Evolutionary conservation across 306 rosid species (phyloP).

Genomic region (Quercus engelmannii): DNA sequence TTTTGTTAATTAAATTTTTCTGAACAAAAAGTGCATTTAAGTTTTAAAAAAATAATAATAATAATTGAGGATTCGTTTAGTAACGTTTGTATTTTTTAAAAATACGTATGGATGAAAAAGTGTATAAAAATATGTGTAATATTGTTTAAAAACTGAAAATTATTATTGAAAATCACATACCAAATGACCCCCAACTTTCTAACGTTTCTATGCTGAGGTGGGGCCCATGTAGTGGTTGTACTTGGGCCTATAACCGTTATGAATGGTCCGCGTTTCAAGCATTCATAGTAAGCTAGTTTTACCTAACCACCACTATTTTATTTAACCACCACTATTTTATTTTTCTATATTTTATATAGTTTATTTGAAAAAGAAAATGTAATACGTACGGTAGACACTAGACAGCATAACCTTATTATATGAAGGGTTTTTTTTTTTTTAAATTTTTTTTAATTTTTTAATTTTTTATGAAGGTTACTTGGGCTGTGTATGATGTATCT

Average conservation of each 20-base stretch:
- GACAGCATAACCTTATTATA: too few relatives aligned
- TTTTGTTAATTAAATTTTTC: too few relatives aligned
- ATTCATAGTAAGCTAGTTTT: not conserved
- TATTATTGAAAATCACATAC: rapidly evolving
- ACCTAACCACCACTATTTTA: not conserved
- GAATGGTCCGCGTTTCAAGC: not conserved
- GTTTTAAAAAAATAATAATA: too few relatives aligned
- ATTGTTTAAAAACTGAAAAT: too few relatives aligned
- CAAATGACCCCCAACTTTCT: rapidly evolving
- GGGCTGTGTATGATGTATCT: too few relatives aligned
- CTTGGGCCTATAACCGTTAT: not conserved
- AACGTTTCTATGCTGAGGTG: not conserved
- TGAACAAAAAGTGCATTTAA: too few relatives aligned
- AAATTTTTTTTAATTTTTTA: too few relatives aligned
- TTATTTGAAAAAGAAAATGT: not conserved
- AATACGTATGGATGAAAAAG: rapidly evolving
- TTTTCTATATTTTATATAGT: not conserved
- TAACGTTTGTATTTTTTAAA: too few relatives aligned
- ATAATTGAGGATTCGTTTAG: rapidly evolving
- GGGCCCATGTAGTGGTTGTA: not conserved
- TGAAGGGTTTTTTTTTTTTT: too few relatives aligned
- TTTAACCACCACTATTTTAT: not conserved
- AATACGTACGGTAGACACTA: too few relatives aligned
- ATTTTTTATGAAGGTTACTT: too few relatives aligned
- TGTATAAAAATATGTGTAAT: too few relatives aligned